phyloP scores from a whole-genome alignment of 139 green algal genomes.

The Ostreobium quekettii region DNA sequence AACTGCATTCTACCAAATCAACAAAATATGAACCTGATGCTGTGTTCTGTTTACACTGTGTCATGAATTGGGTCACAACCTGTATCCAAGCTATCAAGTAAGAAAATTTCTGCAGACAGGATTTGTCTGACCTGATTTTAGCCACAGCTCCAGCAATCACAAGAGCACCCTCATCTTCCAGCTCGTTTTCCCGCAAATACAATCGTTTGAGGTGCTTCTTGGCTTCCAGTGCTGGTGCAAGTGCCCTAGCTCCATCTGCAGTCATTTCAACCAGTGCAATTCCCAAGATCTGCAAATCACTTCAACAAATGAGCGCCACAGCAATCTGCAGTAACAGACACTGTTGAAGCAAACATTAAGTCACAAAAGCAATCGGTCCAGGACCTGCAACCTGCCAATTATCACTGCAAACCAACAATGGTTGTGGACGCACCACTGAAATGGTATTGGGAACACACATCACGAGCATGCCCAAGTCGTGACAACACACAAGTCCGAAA shows the following conservation, averaged over 20 bases:
- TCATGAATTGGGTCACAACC: neutral
- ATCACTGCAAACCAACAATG: too few species aligned
- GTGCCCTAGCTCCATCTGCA: slow-evolving; percentile 28
- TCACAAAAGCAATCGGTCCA: too few species aligned
- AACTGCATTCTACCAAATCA: too few species aligned
- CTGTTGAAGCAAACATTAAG: too few species aligned
- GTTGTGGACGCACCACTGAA: too few species aligned
- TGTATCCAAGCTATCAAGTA: neutral
- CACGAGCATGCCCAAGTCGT: too few species aligned
- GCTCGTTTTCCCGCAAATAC: slow-evolving; percentile 81
- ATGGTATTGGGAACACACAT: too few species aligned
- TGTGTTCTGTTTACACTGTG: neutral
- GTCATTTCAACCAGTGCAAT: slow-evolving; percentile 79
- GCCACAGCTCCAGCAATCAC: slow-evolving; percentile 30
- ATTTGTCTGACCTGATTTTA: neutral
- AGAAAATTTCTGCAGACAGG: neutral
- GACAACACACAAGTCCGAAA: too few species aligned
- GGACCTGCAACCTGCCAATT: too few species aligned
- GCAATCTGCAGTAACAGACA: too few species aligned
- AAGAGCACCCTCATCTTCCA: slow-evolving; percentile 64
- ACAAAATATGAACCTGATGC: too few species aligned
- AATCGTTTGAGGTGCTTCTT: slow-evolving; percentile 52
- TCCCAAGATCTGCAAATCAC: slow-evolving; percentile 68
- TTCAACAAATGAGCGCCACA: too few species aligned
- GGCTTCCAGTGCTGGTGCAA: slow-evolving; percentile 41